Evolutionary conservation across 139 green algal genomes (phyloP), one percentile per base, ranked within the genome.

Genomic region (Zygnema cylindricum): DNA sequence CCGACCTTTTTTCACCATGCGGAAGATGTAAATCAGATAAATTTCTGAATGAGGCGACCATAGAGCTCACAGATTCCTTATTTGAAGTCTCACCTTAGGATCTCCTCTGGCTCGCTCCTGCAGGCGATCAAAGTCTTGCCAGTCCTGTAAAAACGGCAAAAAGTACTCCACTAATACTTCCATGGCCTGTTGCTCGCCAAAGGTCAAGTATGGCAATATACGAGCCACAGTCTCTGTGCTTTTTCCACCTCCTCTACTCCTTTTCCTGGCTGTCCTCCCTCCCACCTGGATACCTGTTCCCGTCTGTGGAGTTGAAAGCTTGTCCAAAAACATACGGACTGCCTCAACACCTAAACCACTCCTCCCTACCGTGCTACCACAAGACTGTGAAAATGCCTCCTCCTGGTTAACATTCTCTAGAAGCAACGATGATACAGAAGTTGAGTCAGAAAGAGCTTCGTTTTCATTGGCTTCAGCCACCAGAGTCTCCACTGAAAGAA

Each of bases 151-250:
- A 71, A 77, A 89, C 1, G 87, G 73, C 11, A 69, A 43, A 77
- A 95, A 95, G 76, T 94, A 91, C 22, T 93, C 84, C 43, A 94
- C 79, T 23, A 95, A 84, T 0, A 86, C 88, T n/a, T 89, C 89
- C 89, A 94, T 93, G 1, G 93, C 93, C 2, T 77, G 69, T n/a
- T 69, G 49, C 78, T 94, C 92, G 69, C 86, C 73, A 33, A 87
- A 89, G 1, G 94, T 93, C 38, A 96, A 81, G 33, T 92, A 85
- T 1, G 94, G 94, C 69, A 96, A 79, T 7, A 95, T 77, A 7
- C 92, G 85, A 0, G 93, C 94, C 42, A 96, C 86, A 43, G 89
- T 88, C 35, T 91, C 91, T 22, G 89, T 81, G 22, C 85, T 40
- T 35, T 55, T 35, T 57, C 32, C 35, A n/a, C n/a, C n/a, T 49